Percentiles rank a stretch among this genome's conserved stretches.
phyloP scores from a whole-genome alignment of 306 rosid species.

The Dalbergia cultrata region DNA sequence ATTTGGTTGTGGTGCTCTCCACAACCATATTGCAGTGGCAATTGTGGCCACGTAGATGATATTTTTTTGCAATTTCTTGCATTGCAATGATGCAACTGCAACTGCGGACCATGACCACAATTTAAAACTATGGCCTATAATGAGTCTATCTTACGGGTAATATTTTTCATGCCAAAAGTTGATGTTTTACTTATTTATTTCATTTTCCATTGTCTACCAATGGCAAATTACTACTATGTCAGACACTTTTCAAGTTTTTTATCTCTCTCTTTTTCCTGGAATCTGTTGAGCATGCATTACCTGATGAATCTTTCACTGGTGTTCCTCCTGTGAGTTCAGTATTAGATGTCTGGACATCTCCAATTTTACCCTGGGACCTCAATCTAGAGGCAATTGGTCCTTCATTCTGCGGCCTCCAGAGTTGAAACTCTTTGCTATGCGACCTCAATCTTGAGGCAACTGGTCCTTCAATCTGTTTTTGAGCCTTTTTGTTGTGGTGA shows the following conservation, averaged over 20 bases:
- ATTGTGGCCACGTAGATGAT: too few species aligned
- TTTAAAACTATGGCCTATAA: too few species aligned
- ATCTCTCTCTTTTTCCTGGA: not conserved
- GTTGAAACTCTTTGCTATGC: not conserved
- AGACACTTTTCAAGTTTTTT: not conserved
- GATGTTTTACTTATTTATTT: not conserved
- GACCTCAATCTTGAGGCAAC: too few species aligned
- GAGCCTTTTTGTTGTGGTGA: not conserved
- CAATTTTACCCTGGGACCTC: not conserved
- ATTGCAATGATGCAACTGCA: too few species aligned
- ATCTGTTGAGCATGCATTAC: constrained; percentile 4
- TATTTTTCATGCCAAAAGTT: too few species aligned
- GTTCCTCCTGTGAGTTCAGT: not conserved
- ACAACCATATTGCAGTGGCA: too few species aligned
- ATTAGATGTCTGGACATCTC: not conserved
- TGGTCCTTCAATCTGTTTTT: too few species aligned
- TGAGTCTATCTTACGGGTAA: too few species aligned
- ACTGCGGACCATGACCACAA: too few species aligned
- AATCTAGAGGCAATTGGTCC: not conserved
- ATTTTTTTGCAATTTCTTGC: too few species aligned
- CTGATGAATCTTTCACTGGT: not conserved
- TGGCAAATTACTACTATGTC: not conserved
- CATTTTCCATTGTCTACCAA: not conserved
- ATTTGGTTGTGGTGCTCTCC: too few species aligned
- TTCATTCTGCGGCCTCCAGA: not conserved